Percentiles rank a stretch among this genome's conserved stretches.
phyloP scores from a whole-genome alignment of 345 rosid species.

The Iberis pinnata region DNA sequence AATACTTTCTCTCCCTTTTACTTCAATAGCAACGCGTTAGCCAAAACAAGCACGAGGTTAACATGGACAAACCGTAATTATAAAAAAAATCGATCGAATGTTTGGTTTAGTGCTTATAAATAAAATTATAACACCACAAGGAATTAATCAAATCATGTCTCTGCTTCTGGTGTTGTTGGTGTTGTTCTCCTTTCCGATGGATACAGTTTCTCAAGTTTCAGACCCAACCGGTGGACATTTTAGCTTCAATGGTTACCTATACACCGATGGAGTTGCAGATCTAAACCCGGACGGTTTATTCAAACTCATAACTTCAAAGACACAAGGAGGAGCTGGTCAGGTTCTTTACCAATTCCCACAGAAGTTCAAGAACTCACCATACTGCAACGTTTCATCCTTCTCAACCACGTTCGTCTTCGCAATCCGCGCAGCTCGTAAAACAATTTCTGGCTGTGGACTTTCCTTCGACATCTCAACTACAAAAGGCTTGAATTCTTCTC shows the following conservation, averaged over 20 bases:
- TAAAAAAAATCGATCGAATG: neutral
- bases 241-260: constrained; percentile 20
- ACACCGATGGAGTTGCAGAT: constrained; percentile 17
- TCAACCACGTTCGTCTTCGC: neutral
- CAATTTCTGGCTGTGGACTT: constrained; percentile 23
- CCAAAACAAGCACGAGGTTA: constrained; percentile 7
- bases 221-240: constrained; percentile 25
- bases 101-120: constrained; percentile 14
- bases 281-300: constrained; percentile 22
- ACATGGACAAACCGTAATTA: neutral
- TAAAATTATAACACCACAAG: neutral
- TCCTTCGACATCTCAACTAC: constrained; percentile 16
- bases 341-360: constrained; percentile 21
- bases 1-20: constrained; percentile 17
- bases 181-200: constrained; percentile 3
- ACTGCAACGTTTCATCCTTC: neutral
- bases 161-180: neutral
- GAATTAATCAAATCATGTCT: constrained; percentile 10
- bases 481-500: constrained; percentile 2
- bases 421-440: constrained; percentile 11
- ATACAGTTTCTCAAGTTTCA: neutral
- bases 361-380: constrained; percentile 7
- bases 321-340: constrained; percentile 27
- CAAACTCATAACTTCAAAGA: constrained; percentile 24
- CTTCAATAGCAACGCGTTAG: constrained; percentile 14